Percentiles rank a stretch among this genome's conserved stretches.
These are phyloP conservation scores for Talaromyces sp. DNA, from an alignment of 2,329 filamentous ascomycete species.

Conservation along the genomic window DNA sequence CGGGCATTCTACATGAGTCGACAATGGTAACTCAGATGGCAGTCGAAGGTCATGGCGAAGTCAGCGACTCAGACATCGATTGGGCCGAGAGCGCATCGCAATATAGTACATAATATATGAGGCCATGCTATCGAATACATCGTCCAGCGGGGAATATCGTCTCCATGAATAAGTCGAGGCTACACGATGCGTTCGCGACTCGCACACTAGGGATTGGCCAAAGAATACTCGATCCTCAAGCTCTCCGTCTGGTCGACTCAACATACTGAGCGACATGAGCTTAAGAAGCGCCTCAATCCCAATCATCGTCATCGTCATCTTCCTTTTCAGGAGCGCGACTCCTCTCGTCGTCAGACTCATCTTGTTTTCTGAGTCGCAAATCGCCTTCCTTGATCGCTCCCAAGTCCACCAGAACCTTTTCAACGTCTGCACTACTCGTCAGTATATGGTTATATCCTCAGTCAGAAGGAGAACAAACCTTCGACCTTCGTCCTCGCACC, in stretches of 20 bases:
- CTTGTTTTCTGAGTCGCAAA: constrained; percentile 49
- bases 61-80: not conserved
- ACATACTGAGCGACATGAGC: not conserved
- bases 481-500: constrained; percentile 69
- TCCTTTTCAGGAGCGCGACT: constrained; percentile 53
- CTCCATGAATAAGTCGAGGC: not conserved
- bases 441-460: constrained; percentile 2
- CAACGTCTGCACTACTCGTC: constrained; percentile 57
- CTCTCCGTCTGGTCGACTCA: not conserved
- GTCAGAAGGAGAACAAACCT: constrained; percentile 33
- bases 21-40: not conserved
- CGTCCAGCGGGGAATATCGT: not conserved
- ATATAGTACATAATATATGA: not conserved
- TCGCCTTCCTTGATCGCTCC: constrained; percentile 79
- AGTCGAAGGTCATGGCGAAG: not conserved
- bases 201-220: not conserved
- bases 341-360: constrained; percentile 52
- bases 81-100: not conserved
- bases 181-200: not conserved
- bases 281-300: constrained; percentile 18
- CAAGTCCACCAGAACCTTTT: constrained; percentile 76
- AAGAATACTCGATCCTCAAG: not conserved
- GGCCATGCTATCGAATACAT: not conserved
- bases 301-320: constrained; percentile 33
- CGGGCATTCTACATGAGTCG: not conserved